These are phyloP conservation scores for Guillardia theta DNA, from an alignment of 78 protist species.

Conservation along the genomic window DNA sequence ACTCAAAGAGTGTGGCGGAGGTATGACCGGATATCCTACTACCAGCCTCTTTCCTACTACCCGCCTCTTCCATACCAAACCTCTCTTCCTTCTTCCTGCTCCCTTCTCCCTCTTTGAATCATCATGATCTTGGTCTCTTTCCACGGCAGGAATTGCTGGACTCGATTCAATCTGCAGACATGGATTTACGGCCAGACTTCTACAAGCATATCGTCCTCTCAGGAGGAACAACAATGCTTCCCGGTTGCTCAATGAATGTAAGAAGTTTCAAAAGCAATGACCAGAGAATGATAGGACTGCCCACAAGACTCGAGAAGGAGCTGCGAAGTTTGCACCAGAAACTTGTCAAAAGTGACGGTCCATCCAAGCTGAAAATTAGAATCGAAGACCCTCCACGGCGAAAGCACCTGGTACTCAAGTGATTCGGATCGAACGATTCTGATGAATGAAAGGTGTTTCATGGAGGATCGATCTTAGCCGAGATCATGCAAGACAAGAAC, in stretches of 20 bases:
- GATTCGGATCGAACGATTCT: no score
- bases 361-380: slow-evolving; percentile 79
- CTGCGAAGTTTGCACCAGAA: slow-evolving; percentile 84
- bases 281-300: slow-evolving; percentile 68
- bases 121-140: neutral
- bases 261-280: neutral
- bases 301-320: slow-evolving; percentile 90
- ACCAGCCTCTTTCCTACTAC: neutral
- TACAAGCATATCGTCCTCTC: slow-evolving; percentile 97
- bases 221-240: slow-evolving; percentile 95
- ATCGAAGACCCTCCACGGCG: slow-evolving; percentile 98
- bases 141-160: slow-evolving; percentile 70
- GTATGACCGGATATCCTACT: no score
- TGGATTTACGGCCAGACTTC: slow-evolving; percentile 85
- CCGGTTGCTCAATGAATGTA: slow-evolving; percentile 51
- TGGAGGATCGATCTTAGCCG: slow-evolving; percentile 98
- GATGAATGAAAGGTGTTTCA: slow-evolving; percentile 87
- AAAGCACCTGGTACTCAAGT: slow-evolving; percentile 90
- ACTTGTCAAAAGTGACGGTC: slow-evolving; percentile 49
- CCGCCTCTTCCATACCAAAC: neutral
- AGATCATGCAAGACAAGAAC: slow-evolving; percentile 83
- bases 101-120: neutral
- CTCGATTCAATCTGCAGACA: slow-evolving; percentile 88
- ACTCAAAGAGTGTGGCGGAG: no score
- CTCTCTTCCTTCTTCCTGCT: neutral